Evolutionary conservation across 2,329 filamentous ascomycete species (phyloP).

Genomic region (Sphaerulina vaccinii): DNA sequence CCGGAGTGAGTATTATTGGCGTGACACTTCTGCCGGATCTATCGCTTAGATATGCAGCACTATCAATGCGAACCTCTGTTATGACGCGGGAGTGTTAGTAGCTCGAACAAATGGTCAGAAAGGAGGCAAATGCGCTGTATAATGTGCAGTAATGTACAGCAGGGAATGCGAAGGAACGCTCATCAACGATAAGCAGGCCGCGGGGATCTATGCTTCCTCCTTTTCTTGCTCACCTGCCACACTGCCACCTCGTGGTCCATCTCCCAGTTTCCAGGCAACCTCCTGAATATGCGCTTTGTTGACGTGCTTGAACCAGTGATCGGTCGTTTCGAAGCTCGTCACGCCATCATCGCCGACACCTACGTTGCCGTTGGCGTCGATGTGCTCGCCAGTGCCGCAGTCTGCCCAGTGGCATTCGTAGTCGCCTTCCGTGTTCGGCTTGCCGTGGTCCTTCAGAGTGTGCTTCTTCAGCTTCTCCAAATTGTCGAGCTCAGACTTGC

Average conservation of each 20-base stretch:
- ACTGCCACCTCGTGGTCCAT: slow-evolving; percentile 55
- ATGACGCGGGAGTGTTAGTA: slow-evolving; percentile 8
- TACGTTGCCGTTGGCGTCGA: slow-evolving; percentile 27
- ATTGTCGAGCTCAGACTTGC: slow-evolving; percentile 61
- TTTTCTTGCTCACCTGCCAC: slow-evolving; percentile 52
- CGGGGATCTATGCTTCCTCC: slow-evolving; percentile 1
- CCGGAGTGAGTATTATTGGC: slow-evolving; percentile 36
- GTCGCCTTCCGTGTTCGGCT: slow-evolving; percentile 36
- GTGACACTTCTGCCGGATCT: slow-evolving; percentile 49
- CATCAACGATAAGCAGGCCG: not conserved
- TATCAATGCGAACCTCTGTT: slow-evolving; percentile 34
- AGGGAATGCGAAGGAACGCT: not conserved
- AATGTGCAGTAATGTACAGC: slow-evolving; percentile 5
- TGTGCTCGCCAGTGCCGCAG: slow-evolving; percentile 37
- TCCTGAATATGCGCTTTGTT: slow-evolving; percentile 52
- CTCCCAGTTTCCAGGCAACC: slow-evolving; percentile 58
- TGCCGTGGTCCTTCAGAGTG: slow-evolving; percentile 55
- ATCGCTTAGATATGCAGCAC: slow-evolving; percentile 47
- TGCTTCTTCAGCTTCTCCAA: slow-evolving; percentile 60
- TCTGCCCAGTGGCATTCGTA: slow-evolving; percentile 49
- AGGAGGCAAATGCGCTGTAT: not conserved
- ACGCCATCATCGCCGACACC: slow-evolving; percentile 26
- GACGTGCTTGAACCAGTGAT: slow-evolving; percentile 53
- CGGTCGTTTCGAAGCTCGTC: slow-evolving; percentile 39
- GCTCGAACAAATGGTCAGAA: not conserved